These are phyloP conservation scores for Sequoia sempervirens DNA, from an alignment of 75 land plant species.

Conservation along the genomic window DNA sequence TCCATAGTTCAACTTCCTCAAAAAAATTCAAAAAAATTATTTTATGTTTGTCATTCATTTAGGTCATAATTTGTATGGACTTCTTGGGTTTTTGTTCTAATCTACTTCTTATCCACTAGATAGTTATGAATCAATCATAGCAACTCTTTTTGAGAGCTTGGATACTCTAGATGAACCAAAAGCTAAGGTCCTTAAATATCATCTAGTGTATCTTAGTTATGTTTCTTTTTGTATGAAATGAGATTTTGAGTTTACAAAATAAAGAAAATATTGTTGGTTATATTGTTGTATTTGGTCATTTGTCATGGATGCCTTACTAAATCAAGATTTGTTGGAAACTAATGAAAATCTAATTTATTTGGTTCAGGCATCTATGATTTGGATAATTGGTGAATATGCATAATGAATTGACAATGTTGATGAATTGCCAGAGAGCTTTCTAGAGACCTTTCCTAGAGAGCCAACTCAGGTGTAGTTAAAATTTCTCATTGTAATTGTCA, in stretches of 20 bases:
- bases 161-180: no score
- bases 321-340: not conserved
- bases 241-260: not conserved
- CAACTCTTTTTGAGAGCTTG: no score
- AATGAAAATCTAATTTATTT: not conserved
- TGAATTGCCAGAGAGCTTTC: conserved; percentile 94
- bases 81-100: not conserved
- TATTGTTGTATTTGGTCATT: not conserved
- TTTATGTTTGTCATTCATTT: not conserved
- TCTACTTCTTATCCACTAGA: not conserved
- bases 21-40: no score
- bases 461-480: conserved; percentile 97
- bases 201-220: not conserved
- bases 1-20: no score
- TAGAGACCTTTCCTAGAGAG: conserved; percentile 97
- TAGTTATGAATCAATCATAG: no score
- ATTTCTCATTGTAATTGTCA: conserved; percentile 92
- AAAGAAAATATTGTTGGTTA: not conserved
- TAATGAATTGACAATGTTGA: conserved; percentile 99
- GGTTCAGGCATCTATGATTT: conserved; percentile 96
- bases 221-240: not conserved
- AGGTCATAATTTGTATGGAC: not conserved
- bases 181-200: conserved; percentile 50
- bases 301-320: not conserved
- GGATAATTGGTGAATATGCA: conserved; percentile 99